These are phyloP conservation scores for Apophysomyces variabilis DNA, from an alignment of 371 early-diverging fungal genomes.

Conservation along the genomic window DNA sequence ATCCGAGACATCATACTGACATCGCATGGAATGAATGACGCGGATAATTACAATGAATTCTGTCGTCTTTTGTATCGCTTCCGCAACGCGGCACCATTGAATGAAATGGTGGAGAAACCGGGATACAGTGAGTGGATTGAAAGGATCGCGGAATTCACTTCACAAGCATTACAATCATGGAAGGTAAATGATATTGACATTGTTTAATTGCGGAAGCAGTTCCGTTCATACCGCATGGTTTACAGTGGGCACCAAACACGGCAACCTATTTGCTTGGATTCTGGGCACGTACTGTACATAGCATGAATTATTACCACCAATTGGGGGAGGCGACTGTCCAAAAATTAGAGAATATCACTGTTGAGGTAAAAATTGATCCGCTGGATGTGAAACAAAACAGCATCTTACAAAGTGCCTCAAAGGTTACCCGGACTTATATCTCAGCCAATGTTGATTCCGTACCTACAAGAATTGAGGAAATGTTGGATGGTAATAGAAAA, in stretches of 20 bases:
- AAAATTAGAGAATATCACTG: slow-evolving; percentile 46
- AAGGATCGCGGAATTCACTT: slow-evolving; percentile 73
- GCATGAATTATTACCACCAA: slow-evolving; percentile 60
- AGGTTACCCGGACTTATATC: slow-evolving; percentile 59
- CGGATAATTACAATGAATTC: slow-evolving; percentile 85
- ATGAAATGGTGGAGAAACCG: slow-evolving; percentile 74
- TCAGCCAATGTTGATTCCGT: slow-evolving; percentile 63
- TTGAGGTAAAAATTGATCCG: slow-evolving; percentile 27
- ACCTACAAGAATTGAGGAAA: slow-evolving; percentile 61
- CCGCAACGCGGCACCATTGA: slow-evolving; percentile 77
- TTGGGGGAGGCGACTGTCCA: slow-evolving; percentile 44
- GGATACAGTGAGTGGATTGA: slow-evolving; percentile 78
- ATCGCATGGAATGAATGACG: slow-evolving; percentile 69
- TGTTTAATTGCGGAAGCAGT: too few species aligned
- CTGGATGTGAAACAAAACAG: neutral
- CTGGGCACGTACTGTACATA: slow-evolving; percentile 81
- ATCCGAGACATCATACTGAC: slow-evolving; percentile 68
- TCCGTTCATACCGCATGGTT: too few species aligned
- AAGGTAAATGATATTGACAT: slow-evolving; percentile 50
- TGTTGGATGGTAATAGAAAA: slow-evolving; percentile 56
- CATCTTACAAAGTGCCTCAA: slow-evolving; percentile 8
- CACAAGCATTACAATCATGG: slow-evolving; percentile 76
- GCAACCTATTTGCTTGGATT: slow-evolving; percentile 80
- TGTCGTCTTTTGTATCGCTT: slow-evolving; percentile 84
- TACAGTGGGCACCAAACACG: slow-evolving; percentile 79